Evolutionary conservation across 306 rosid species (phyloP).

Genomic region (Astragalus membranaceus): DNA sequence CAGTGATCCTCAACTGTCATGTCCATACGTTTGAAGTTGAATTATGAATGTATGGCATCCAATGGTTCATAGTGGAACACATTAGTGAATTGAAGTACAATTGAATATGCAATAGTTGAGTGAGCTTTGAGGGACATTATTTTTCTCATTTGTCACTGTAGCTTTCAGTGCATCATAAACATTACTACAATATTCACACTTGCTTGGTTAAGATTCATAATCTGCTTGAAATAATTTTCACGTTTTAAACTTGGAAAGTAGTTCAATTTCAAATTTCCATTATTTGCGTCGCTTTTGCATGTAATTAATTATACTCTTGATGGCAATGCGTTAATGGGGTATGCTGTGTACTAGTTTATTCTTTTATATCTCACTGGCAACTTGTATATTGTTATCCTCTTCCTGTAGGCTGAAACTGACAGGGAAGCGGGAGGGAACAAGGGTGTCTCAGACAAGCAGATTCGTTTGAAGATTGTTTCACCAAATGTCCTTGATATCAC

Average conservation of each 20-base stretch:
- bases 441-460: conserved; percentile 99
- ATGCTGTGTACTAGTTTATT: not conserved
- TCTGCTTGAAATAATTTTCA: conserved; percentile 9
- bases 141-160: not conserved
- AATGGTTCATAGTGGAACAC: not conserved
- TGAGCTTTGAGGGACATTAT: not conserved
- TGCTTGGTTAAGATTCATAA: not conserved
- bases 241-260: not conserved
- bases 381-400: not conserved
- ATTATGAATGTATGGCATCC: not conserved
- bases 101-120: not conserved
- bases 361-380: not conserved
- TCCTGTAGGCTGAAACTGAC: conserved; percentile 80
- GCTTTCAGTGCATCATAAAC: not conserved
- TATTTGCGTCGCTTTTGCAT: not conserved
- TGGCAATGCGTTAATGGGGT: not conserved
- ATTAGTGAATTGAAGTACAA: not conserved
- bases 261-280: not conserved
- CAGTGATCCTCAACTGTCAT: not conserved
- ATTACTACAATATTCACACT: not conserved
- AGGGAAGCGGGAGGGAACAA: conserved; percentile 95
- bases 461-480: conserved; percentile 91
- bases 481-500: conserved; percentile 98
- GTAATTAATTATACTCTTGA: not conserved
- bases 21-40: not conserved